Evolutionary conservation across 2,329 filamentous ascomycete species (phyloP), one percentile per base, ranked within the genome.

Genomic region (Trichoderma sp.): DNA sequence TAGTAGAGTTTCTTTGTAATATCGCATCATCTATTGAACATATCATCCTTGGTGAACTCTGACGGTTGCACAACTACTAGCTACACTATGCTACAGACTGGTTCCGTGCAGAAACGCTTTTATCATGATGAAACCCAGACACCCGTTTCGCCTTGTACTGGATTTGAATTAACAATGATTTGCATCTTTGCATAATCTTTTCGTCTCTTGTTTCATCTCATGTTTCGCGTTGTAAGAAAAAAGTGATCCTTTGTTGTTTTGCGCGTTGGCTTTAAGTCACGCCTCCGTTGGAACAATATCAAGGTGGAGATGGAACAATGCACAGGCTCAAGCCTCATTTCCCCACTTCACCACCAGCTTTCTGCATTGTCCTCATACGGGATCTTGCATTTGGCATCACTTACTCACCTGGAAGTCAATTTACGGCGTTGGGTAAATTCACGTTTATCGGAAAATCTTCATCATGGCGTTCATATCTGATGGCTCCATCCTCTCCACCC

Each of bases 271-370:
- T 55, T 4, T 32, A n/a, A 30, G 32, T 26, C 6, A 47, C 11
- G 36, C 20, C 30, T 23, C 9, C 6, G n/a, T 20, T 50, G 11
- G 70, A 69, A 73, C 72, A 73, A 73, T 73, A 72, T 55, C 23
- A 73, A 73, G 43, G 15, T 32, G n/a, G 53, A 43, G 30, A 43
- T 55, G n/a, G 36, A 30, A 72, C 65, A 72, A 72, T 69, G 53
- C 63, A 15, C 20, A 17, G 6, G 15, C 9, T 47, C 28, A 64
- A 28, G 43, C 28, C 20, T 34, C 13, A 12, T 8, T 15, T 61
- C 32, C 59, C 50, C 58, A 57, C 66, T 26, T 20, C 32, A 34
- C n/a, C 17, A 28, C 15, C 32, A 28, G 15, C 23, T 13, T 23
- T 50, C 43, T 63, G 59, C 65, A 72, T 70, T 72, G 66, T 70